These are phyloP conservation scores for Hordeum marinum DNA, from an alignment of 176 grass and related monocot genomes.

Conservation along the genomic window DNA sequence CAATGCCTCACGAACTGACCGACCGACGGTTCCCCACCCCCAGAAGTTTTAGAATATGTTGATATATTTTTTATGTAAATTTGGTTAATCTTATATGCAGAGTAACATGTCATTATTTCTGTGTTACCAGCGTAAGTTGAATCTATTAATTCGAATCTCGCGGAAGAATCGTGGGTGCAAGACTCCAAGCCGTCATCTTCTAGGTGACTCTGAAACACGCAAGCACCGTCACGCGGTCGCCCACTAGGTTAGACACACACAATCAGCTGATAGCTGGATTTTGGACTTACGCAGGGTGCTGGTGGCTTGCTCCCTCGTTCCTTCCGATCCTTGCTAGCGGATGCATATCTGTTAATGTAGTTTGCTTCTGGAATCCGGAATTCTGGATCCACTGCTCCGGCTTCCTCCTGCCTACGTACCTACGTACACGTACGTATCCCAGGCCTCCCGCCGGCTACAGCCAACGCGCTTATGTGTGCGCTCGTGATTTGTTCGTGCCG, in stretches of 20 bases:
- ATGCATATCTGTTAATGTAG: not conserved
- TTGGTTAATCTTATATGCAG: no score
- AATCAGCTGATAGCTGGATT: not conserved
- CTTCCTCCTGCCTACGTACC: no score
- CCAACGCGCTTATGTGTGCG: not conserved
- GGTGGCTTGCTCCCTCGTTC: not conserved
- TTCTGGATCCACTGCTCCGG: not conserved
- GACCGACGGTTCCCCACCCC: no score
- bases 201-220: conserved; percentile 3
- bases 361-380: not conserved
- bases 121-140: not conserved
- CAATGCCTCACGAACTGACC: no score
- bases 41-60: no score
- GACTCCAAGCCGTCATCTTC: not conserved
- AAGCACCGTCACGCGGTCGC: not conserved
- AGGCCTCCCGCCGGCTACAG: not conserved
- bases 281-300: not conserved
- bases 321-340: not conserved
- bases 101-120: not conserved
- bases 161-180: not conserved
- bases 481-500: not conserved
- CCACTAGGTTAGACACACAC: not conserved
- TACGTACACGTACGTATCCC: not conserved
- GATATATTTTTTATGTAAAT: no score
- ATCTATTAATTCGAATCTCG: not conserved